phyloP scores from a whole-genome alignment of 306 rosid species.

The Gastrolobium villosum region DNA sequence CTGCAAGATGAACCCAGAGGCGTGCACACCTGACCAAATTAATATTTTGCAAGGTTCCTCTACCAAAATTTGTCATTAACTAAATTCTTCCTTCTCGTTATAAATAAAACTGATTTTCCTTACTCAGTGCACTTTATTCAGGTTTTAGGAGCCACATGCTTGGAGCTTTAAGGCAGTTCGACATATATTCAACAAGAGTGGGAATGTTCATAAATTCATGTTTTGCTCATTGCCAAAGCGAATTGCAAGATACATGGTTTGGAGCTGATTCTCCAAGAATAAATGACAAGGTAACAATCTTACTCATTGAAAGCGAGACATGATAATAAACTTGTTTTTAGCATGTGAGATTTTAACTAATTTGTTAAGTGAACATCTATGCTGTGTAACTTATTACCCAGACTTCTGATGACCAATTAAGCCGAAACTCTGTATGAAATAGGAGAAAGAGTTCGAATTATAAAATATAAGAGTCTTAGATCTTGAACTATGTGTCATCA shows the following conservation, averaged over 20 bases:
- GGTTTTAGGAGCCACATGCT: conserved; percentile 82
- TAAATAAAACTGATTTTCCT: conserved; percentile 36
- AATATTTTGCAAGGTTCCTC: conserved; percentile 74
- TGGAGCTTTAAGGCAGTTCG: conserved; percentile 59
- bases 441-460: conserved; percentile 19
- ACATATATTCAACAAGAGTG: conserved; percentile 65
- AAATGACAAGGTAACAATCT: conserved; percentile 66
- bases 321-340: conserved; percentile 12
- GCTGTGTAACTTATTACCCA: not conserved
- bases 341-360: conserved; percentile 17
- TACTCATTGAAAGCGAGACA: not conserved
- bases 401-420: conserved; percentile 2
- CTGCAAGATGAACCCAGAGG: conserved; percentile 76
- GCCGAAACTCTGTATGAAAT: not conserved
- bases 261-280: conserved; percentile 76
- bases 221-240: conserved; percentile 99
- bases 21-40: conserved; percentile 67
- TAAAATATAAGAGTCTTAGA: not conserved
- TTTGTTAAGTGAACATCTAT: conserved; percentile 14
- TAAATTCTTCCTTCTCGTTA: conserved; percentile 7
- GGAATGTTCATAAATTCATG: conserved; percentile 94
- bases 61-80: conserved; percentile 12
- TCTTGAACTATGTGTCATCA: conserved; percentile 6
- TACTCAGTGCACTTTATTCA: conserved; percentile 38
- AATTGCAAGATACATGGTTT: conserved; percentile 93